A percentile compares a stretch with the other conserved stretches of the same genome.
These are phyloP conservation scores for Peronosclerospora sorghi DNA, from an alignment of 352 stramenopile genomes.

Conservation along the genomic window DNA sequence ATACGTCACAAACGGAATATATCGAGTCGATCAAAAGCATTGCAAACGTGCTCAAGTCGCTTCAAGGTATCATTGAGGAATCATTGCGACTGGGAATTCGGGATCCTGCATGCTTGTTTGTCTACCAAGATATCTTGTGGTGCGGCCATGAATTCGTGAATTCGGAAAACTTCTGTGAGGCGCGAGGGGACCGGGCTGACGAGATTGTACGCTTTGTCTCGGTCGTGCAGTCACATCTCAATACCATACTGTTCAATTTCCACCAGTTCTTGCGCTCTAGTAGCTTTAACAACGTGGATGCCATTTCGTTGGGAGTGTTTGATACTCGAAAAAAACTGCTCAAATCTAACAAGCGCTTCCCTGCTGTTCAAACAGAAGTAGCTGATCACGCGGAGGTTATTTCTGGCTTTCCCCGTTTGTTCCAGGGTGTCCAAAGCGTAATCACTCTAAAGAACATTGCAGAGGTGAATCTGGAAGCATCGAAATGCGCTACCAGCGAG, in stretches of 20 bases:
- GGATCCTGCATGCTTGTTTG: constrained; percentile 50
- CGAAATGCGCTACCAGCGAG: constrained; percentile 41
- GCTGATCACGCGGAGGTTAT: constrained; percentile 34
- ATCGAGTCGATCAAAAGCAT: constrained; percentile 20
- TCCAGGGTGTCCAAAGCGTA: constrained; percentile 44
- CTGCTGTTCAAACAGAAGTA: constrained; percentile 19
- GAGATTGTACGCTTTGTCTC: constrained; percentile 42
- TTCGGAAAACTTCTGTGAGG: neutral
- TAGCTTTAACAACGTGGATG: constrained; percentile 65
- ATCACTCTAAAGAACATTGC: constrained; percentile 45
- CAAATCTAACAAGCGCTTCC: constrained; percentile 16
- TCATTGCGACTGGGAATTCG: constrained; percentile 44
- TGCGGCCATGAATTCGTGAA: constrained; percentile 50
- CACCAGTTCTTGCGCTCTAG: constrained; percentile 71
- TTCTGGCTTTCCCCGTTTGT: constrained; percentile 38
- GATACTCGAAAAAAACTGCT: constrained; percentile 55
- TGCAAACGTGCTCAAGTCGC: constrained; percentile 19
- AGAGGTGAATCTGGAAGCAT: constrained; percentile 51
- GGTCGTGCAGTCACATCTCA: constrained; percentile 54
- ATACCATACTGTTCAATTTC: constrained; percentile 58
- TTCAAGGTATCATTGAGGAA: constrained; percentile 49
- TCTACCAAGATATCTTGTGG: constrained; percentile 83
- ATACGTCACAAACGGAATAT: constrained; percentile 9
- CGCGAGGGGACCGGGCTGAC: neutral
- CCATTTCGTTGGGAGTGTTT: constrained; percentile 64